These are phyloP conservation scores for Colletotrichum sp. DNA, from an alignment of 2,329 filamentous ascomycete genomes.

Conservation along the genomic window DNA sequence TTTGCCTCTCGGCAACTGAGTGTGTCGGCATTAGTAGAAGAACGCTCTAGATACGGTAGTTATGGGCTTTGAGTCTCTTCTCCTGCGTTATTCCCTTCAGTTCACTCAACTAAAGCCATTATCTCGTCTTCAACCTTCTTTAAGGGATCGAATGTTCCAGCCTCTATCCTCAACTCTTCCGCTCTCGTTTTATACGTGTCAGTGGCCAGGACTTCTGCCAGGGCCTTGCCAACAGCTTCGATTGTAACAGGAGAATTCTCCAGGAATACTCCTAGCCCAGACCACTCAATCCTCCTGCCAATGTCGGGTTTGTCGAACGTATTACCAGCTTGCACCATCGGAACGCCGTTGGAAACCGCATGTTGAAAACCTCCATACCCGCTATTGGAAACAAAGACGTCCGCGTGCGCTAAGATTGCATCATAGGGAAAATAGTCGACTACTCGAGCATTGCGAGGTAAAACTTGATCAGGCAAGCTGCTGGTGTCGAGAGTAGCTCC, in stretches of 20 bases:
- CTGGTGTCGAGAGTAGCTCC: background rate
- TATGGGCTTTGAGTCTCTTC: background rate
- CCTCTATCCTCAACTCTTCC: slow-evolving; percentile 24
- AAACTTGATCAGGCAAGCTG: slow-evolving; percentile 24
- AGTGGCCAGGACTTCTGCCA: slow-evolving; percentile 24
- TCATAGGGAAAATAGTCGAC: slow-evolving; percentile 56
- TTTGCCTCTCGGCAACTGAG: background rate
- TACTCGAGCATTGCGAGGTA: slow-evolving; percentile 47
- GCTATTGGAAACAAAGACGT: slow-evolving; percentile 52
- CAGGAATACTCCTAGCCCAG: slow-evolving; percentile 20
- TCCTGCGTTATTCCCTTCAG: accelerated
- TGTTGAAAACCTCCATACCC: slow-evolving; percentile 54
- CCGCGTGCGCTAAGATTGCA: slow-evolving; percentile 45
- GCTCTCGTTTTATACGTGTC: slow-evolving; percentile 22
- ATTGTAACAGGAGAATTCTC: slow-evolving; percentile 32
- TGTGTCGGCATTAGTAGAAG: background rate
- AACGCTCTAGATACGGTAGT: background rate
- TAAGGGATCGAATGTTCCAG: background rate
- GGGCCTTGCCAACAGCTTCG: slow-evolving; percentile 17
- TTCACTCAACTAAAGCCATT: background rate
- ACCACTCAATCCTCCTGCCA: slow-evolving; percentile 25
- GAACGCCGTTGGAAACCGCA: slow-evolving; percentile 48
- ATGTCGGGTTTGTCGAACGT: slow-evolving; percentile 40
- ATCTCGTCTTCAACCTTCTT: background rate
- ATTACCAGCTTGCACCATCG: slow-evolving; percentile 50